Percentiles rank a stretch among this genome's conserved stretches.
phyloP scores from a whole-genome alignment of 257 asterid species.

The Rhazya stricta region DNA sequence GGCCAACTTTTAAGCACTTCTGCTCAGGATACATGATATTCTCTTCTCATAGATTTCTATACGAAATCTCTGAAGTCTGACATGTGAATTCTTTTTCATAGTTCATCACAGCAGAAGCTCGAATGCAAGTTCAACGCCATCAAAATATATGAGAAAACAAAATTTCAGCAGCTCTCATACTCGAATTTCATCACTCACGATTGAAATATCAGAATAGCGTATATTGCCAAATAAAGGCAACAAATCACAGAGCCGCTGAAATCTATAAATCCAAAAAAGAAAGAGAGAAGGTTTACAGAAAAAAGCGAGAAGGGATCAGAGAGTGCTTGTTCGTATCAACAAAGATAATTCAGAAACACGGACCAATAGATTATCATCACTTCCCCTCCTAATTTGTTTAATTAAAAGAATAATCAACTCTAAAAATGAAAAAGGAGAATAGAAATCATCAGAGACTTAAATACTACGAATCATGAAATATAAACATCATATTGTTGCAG shows the following conservation, averaged over 20 bases:
- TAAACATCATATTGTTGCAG: constrained; percentile 46
- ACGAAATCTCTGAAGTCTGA: constrained; percentile 73
- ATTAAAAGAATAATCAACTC: neutral
- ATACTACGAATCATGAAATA: constrained; percentile 53
- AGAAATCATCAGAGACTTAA: constrained; percentile 82
- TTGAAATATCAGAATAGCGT: constrained; percentile 49
- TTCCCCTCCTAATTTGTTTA: constrained; percentile 18
- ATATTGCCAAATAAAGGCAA: constrained; percentile 41
- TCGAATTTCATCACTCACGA: constrained; percentile 22
- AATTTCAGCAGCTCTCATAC: neutral
- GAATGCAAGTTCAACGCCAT: neutral
- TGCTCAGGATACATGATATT: constrained; percentile 37
- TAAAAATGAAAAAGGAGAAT: neutral
- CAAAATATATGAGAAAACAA: neutral
- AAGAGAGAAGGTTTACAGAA: neutral
- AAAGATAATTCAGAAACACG: constrained; percentile 62
- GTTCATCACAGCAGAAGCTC: neutral
- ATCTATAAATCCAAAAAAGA: neutral
- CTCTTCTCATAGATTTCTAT: constrained; percentile 42
- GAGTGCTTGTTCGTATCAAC: constrained; percentile 45
- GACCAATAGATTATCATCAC: constrained; percentile 58
- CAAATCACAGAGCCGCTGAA: constrained; percentile 34
- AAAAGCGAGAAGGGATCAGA: constrained; percentile 45
- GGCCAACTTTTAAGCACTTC: no score
- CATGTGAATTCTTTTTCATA: constrained; percentile 41